Evolutionary conservation across 805 yeast species (phyloP).

Genomic region (Teunomyces gatunensis): DNA sequence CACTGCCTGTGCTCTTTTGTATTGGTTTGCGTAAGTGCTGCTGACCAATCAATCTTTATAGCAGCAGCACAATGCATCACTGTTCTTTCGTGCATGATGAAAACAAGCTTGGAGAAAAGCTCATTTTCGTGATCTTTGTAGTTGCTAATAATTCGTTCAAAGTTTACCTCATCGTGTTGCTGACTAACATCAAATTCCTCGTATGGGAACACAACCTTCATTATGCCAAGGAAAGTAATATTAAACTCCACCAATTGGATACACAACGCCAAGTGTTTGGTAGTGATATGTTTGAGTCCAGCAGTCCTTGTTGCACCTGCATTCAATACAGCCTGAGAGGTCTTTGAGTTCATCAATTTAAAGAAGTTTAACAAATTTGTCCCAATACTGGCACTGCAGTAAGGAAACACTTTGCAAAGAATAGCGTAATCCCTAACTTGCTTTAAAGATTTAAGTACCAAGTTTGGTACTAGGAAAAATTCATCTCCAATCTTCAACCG

Average conservation of each 20-base stretch:
- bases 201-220: constrained; percentile 17
- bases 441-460: constrained; percentile 19
- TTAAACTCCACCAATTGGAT: constrained; percentile 58
- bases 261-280: constrained; percentile 66
- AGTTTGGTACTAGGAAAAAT: constrained; percentile 28
- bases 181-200: background rate
- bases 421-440: constrained; percentile 52
- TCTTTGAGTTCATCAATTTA: constrained; percentile 50
- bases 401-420: constrained; percentile 56
- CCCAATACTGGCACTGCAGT: constrained; percentile 37
- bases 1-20: constrained; percentile 41
- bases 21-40: constrained; percentile 24
- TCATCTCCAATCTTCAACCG: constrained; percentile 17
- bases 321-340: constrained; percentile 60
- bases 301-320: constrained; percentile 78
- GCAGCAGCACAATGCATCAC: constrained; percentile 49
- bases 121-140: constrained; percentile 63
- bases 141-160: constrained; percentile 30
- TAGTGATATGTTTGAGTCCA: constrained; percentile 69
- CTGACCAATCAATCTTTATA: constrained; percentile 49
- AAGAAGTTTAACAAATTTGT: constrained; percentile 43
- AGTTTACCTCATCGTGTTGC: constrained; percentile 26
- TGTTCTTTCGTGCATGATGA: constrained; percentile 68
- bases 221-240: constrained; percentile 34
- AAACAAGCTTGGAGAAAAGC: constrained; percentile 60